A percentile compares a stretch with the other conserved stretches of the same genome.
Evolutionary conservation across 805 yeast species (phyloP).

Genomic region (Saccharomycopsis fodiens): DNA sequence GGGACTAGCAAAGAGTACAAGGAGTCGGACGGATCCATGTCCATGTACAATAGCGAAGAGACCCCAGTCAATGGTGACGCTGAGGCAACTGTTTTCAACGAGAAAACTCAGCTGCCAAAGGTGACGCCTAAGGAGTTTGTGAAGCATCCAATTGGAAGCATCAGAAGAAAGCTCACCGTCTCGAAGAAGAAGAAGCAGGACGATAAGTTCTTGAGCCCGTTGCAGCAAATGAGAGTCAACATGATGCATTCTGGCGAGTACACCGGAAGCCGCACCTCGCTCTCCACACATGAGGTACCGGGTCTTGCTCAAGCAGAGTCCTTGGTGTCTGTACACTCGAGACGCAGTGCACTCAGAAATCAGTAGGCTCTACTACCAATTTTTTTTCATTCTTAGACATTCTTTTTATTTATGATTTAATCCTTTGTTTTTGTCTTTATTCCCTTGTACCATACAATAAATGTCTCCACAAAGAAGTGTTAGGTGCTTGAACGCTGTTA

Average conservation of each 20-base stretch:
- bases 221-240: constrained; percentile 15
- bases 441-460: background rate
- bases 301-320: constrained; percentile 45
- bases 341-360: constrained; percentile 3
- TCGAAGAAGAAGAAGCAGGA: constrained; percentile 1
- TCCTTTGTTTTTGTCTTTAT: constrained; percentile 4
- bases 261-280: constrained; percentile 26
- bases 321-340: constrained; percentile 25
- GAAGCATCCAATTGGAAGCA: constrained; percentile 20
- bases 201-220: constrained; percentile 5
- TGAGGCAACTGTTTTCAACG: background rate
- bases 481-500: background rate
- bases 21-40: background rate
- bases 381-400: background rate
- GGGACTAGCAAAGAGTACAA: background rate
- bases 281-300: constrained; percentile 40
- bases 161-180: constrained; percentile 17
- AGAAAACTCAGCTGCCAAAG: background rate
- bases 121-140: constrained; percentile 15
- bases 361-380: background rate
- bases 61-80: background rate
- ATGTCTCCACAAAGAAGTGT: background rate
- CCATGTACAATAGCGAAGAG: background rate
- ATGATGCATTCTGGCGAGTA: constrained; percentile 20
- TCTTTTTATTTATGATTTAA: constrained; percentile 5